phyloP scores from a whole-genome alignment of 352 stramenopile species.

The Globisporangium iwayamae region DNA sequence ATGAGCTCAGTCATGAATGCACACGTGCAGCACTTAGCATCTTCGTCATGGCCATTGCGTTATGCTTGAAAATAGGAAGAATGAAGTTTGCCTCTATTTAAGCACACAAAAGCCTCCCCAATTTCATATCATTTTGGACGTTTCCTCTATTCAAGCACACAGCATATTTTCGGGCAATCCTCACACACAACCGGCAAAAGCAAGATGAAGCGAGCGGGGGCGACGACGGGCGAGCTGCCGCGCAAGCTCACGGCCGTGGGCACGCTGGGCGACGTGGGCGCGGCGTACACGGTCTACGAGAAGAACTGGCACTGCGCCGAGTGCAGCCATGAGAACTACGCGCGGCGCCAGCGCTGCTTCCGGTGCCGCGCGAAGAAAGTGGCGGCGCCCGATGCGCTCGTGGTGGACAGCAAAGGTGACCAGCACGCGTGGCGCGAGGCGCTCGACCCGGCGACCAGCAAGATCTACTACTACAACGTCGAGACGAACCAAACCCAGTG shows the following conservation, averaged over 20 bases:
- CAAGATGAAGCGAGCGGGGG: conserved; percentile 19
- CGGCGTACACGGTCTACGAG: conserved; percentile 87
- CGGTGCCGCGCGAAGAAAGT: conserved; percentile 82
- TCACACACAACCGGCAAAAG: not conserved
- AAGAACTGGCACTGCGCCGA: conserved; percentile 87
- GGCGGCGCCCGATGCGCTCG: conserved; percentile 46
- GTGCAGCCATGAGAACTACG: conserved; percentile 87
- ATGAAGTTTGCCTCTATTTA: not conserved
- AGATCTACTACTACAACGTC: conserved; percentile 94
- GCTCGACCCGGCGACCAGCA: conserved; percentile 83
- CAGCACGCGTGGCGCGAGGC: conserved; percentile 86
- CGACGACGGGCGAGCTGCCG: conserved; percentile 28
- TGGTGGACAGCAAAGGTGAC: conserved; percentile 47
- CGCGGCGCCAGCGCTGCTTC: conserved; percentile 63
- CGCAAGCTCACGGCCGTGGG: conserved; percentile 72
- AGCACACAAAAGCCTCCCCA: not conserved
- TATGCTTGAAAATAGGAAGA: not conserved
- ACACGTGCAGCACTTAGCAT: not conserved
- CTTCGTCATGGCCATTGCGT: not conserved
- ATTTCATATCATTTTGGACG: not conserved
- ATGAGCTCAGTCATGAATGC: not conserved
- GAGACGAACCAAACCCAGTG: conserved; percentile 86
- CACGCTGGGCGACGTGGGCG: conserved; percentile 78
- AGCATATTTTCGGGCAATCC: not conserved
- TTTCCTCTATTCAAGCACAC: not conserved